phyloP scores from a whole-genome alignment of 2,329 filamentous ascomycete species.

The Cladosporium colombiae region DNA sequence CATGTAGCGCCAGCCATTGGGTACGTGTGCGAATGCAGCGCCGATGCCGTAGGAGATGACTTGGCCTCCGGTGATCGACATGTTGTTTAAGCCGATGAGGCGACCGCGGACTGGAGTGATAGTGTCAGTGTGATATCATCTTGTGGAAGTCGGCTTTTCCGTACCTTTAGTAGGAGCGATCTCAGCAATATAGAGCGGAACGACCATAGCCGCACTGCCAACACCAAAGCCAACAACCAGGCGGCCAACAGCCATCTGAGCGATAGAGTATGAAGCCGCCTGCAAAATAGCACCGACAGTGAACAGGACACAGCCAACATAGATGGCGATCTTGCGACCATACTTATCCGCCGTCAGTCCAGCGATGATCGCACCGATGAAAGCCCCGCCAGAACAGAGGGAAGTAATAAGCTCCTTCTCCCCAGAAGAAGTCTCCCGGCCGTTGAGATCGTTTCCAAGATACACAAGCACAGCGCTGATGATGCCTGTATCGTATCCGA shows the following conservation, averaged over 20 bases:
- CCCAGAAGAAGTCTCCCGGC: slow-evolving; percentile 33
- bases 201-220: slow-evolving; percentile 54
- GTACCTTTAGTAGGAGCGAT: slow-evolving; percentile 54
- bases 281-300: slow-evolving; percentile 37
- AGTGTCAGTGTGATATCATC: not conserved
- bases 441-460: slow-evolving; percentile 37
- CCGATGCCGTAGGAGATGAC: slow-evolving; percentile 39
- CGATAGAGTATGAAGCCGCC: slow-evolving; percentile 33
- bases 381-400: slow-evolving; percentile 41
- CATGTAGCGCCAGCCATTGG: slow-evolving; percentile 37
- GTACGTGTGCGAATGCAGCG: slow-evolving; percentile 39
- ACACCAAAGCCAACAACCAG: slow-evolving; percentile 56
- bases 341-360: slow-evolving; percentile 40
- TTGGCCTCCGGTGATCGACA: slow-evolving; percentile 35
- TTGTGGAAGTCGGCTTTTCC: not conserved
- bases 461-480: slow-evolving; percentile 43
- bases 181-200: slow-evolving; percentile 62
- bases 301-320: slow-evolving; percentile 41
- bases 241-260: slow-evolving; percentile 50
- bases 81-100: slow-evolving; percentile 26
- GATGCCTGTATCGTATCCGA: slow-evolving; percentile 42
- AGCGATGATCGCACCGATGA: slow-evolving; percentile 41
- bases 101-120: slow-evolving; percentile 48
- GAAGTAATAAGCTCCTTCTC: slow-evolving; percentile 45
- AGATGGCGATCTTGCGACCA: slow-evolving; percentile 44